phyloP scores from a whole-genome alignment of 2,329 filamentous ascomycete genomes.

The Cytospora piceae region DNA sequence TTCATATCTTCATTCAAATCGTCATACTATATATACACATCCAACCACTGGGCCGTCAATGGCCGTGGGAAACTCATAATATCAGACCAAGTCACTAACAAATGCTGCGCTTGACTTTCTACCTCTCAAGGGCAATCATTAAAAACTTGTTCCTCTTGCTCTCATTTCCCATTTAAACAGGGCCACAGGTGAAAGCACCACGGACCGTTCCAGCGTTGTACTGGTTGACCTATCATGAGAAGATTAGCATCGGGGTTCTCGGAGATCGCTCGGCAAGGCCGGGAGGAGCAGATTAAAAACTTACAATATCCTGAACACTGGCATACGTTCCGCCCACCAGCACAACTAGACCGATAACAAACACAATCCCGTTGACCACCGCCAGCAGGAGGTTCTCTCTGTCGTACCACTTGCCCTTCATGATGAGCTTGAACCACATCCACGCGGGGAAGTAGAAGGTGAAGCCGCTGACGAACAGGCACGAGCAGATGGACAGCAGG shows the following conservation, averaged over 20 bases:
- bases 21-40: slow-evolving; percentile 15
- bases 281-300: slow-evolving; percentile 10
- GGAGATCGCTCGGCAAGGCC: too few species aligned
- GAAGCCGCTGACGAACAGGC: slow-evolving; percentile 56
- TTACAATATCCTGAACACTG: slow-evolving; percentile 37
- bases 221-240: slow-evolving; percentile 22
- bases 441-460: slow-evolving; percentile 41
- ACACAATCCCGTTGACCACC: slow-evolving; percentile 32
- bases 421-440: slow-evolving; percentile 42
- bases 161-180: neutral
- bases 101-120: neutral
- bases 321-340: slow-evolving; percentile 38
- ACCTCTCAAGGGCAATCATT: neutral
- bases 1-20: slow-evolving; percentile 21
- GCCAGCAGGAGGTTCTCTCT: slow-evolving; percentile 33
- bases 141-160: neutral
- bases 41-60: neutral
- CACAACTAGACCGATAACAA: slow-evolving; percentile 36
- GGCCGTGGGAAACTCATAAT: neutral
- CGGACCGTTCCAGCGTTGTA: slow-evolving; percentile 27
- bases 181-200: slow-evolving; percentile 29
- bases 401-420: slow-evolving; percentile 37
- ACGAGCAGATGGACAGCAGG: slow-evolving; percentile 59
- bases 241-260: slow-evolving; percentile 13
- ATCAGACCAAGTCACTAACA: neutral